Evolutionary conservation across 2,329 filamentous ascomycete species (phyloP).

Genomic region (Sclerotinia subarctica): DNA sequence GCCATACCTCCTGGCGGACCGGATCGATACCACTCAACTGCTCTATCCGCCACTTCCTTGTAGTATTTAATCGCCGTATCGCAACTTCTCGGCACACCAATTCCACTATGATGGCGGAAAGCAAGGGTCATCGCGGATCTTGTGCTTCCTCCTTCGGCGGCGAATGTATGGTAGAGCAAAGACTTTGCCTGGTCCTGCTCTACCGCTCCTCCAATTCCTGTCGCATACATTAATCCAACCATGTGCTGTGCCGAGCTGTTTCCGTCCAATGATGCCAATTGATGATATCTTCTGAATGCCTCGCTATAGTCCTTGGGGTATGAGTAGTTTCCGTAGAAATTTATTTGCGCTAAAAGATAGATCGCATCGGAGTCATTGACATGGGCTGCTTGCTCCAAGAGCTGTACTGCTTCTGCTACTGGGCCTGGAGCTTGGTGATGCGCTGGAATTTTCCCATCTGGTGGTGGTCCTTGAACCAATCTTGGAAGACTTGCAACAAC

Average conservation of each 20-base stretch:
- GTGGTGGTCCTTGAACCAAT: constrained; percentile 57
- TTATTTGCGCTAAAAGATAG: constrained; percentile 87
- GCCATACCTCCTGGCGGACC: constrained; percentile 85
- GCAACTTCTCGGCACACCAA: constrained; percentile 82
- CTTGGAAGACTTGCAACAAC: constrained; percentile 59
- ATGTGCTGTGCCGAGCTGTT: constrained; percentile 95
- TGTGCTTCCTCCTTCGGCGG: constrained; percentile 77
- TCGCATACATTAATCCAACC: constrained; percentile 93
- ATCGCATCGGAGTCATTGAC: constrained; percentile 72
- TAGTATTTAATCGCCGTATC: constrained; percentile 84
- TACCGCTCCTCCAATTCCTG: constrained; percentile 78
- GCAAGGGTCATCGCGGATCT: constrained; percentile 91
- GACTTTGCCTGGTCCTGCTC: constrained; percentile 86
- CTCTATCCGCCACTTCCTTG: constrained; percentile 89
- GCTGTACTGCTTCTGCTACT: constrained; percentile 54
- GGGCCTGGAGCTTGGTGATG: constrained; percentile 46
- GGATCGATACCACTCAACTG: constrained; percentile 80
- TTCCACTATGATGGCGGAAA: constrained; percentile 79
- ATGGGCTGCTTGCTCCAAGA: constrained; percentile 57
- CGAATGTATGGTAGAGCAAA: constrained; percentile 90
- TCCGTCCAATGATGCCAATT: constrained; percentile 71
- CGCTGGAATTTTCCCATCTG: constrained; percentile 24
- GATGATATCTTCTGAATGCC: constrained; percentile 78
- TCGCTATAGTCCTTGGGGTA: constrained; percentile 76
- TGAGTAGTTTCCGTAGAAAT: constrained; percentile 93